Conservation (phyloP, 164 flowering plant species). For the Pachysandra terminalis region DNA sequence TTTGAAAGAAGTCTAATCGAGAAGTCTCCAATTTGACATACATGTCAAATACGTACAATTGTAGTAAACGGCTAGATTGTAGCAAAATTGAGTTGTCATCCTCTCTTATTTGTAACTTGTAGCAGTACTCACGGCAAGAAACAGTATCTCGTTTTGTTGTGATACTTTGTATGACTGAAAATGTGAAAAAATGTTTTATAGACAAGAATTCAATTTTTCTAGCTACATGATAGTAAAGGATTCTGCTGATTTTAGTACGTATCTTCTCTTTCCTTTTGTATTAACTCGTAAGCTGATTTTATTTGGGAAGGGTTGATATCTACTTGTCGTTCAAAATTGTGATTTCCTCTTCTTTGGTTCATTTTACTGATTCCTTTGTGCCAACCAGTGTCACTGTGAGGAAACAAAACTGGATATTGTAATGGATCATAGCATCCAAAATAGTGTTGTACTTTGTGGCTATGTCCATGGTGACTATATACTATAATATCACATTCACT, state of each 20-base stretch:
- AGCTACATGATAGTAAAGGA: neutral
- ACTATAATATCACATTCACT: neutral
- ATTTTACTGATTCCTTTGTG: neutral
- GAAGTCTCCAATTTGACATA: slow-evolving; percentile 14
- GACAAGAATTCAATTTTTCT: neutral
- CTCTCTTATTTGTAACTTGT: neutral
- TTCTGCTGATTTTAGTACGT: neutral
- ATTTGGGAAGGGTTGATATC: neutral
- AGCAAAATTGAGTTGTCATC: neutral
- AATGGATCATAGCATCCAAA: slow-evolving; percentile 20
- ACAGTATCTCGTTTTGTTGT: neutral
- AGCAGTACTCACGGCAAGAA: neutral
- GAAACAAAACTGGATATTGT: slow-evolving; percentile 11
- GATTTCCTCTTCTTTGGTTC: neutral
- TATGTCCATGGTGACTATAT: neutral
- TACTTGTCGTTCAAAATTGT: neutral
- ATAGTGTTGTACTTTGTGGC: neutral
- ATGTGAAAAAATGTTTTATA: neutral
- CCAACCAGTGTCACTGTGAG: slow-evolving; percentile 14
- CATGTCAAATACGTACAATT: slow-evolving; percentile 19
- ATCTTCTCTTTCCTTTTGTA: neutral
- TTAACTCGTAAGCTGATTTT: neutral
- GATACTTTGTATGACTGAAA: neutral
- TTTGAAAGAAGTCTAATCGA: slow-evolving; percentile 7
- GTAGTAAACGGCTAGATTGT: slow-evolving; percentile 1